Evolutionary conservation across 306 rosid species (phyloP).

Genomic region (Herpetospermum pedunculosum): DNA sequence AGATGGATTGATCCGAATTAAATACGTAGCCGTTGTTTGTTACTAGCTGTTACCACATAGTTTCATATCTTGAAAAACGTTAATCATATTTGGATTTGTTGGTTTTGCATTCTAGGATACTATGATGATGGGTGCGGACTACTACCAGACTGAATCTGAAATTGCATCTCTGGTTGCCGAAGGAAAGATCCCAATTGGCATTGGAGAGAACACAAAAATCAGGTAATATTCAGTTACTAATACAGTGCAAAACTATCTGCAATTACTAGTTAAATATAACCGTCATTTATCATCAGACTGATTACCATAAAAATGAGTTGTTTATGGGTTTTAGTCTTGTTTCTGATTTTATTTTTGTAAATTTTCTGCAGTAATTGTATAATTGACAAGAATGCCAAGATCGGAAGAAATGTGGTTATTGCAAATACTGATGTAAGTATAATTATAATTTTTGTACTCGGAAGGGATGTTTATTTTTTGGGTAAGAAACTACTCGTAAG

Average conservation of each 20-base stretch:
- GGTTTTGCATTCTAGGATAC: constrained; percentile 49
- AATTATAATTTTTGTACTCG: not conserved
- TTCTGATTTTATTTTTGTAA: constrained; percentile 13
- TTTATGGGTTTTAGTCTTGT: not conserved
- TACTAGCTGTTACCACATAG: not conserved
- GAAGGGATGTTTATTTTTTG: not conserved
- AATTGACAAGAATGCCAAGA: constrained; percentile 94
- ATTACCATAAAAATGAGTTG: not conserved
- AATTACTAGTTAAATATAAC: not conserved
- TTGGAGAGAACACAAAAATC: constrained; percentile 89
- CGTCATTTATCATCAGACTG: not conserved
- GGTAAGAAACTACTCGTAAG: too few species aligned
- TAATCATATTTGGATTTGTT: constrained; percentile 5
- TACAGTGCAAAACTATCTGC: not conserved
- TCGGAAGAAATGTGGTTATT: constrained; percentile 72
- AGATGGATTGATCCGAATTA: not conserved
- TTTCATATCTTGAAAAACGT: not conserved
- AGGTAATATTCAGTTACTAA: constrained; percentile 23
- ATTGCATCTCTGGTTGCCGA: constrained; percentile 65
- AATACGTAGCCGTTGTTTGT: not conserved
- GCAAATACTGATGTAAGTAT: constrained; percentile 62
- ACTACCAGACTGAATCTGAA: constrained; percentile 90
- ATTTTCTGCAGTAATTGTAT: constrained; percentile 61
- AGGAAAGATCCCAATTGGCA: constrained; percentile 94
- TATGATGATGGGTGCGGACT: constrained; percentile 99